These are phyloP conservation scores for Chrysoporthe austroafricana DNA, from an alignment of 2,329 filamentous ascomycete genomes.

Conservation along the genomic window DNA sequence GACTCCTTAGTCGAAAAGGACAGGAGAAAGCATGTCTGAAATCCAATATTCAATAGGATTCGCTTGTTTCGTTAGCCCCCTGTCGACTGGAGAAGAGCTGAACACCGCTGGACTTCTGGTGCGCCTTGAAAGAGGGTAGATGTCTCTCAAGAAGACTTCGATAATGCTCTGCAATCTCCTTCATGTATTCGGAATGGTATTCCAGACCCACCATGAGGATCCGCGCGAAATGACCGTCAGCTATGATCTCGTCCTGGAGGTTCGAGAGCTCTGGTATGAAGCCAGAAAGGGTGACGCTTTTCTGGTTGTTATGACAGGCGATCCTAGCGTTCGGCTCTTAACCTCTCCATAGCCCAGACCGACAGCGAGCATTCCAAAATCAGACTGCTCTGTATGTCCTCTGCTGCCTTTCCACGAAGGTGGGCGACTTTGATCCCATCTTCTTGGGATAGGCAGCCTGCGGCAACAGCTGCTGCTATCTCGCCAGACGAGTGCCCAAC, in stretches of 20 bases:
- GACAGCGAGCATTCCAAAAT: constrained; percentile 19
- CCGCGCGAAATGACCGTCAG: constrained; percentile 35
- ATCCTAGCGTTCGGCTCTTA: background rate
- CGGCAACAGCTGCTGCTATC: constrained; percentile 24
- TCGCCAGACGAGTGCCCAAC: constrained; percentile 23
- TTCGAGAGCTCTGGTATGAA: constrained; percentile 31
- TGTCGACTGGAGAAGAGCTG: constrained; percentile 31
- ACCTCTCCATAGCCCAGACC: background rate
- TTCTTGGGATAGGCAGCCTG: constrained; percentile 2
- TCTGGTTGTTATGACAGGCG: constrained; percentile 30
- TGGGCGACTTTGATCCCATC: constrained; percentile 16
- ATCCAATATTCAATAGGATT: constrained; percentile 34
- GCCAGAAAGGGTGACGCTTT: constrained; percentile 42
- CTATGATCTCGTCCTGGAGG: constrained; percentile 29
- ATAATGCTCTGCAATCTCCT: constrained; percentile 2
- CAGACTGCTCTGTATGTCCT: background rate
- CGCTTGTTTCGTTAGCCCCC: constrained; percentile 8
- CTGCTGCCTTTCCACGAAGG: constrained; percentile 11
- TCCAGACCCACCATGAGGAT: constrained; percentile 37
- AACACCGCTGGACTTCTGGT: background rate
- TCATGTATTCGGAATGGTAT: constrained; percentile 38
- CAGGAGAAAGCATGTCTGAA: constrained; percentile 36
- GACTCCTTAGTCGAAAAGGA: constrained; percentile 32
- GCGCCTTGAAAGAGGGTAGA: constrained; percentile 16
- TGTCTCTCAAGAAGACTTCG: background rate